Evolutionary conservation across 768 basidiomycete genomes (phyloP).

Genomic region (Auricularia sp.): DNA sequence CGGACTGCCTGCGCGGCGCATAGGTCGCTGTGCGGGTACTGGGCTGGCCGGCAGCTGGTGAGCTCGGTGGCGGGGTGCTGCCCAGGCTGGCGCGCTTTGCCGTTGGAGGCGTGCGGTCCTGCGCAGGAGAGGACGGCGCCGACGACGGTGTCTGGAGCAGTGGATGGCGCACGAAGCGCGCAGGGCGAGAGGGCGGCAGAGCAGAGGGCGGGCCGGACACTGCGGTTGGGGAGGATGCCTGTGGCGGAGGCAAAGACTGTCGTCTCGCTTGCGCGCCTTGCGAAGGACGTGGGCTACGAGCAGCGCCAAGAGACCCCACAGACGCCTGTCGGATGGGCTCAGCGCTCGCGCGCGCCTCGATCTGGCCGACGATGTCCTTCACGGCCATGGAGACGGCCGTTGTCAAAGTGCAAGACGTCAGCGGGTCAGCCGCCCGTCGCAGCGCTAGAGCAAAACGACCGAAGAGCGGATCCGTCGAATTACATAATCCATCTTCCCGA

Average conservation of each 20-base stretch:
- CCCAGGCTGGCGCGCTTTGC: not conserved
- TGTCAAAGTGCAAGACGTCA: not conserved
- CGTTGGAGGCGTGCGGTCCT: not conserved
- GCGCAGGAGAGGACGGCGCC: slow-evolving; percentile 1
- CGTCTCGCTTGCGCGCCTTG: not conserved
- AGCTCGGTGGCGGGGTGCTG: not conserved
- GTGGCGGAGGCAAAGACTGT: not conserved
- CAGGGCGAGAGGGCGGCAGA: slow-evolving; percentile 6
- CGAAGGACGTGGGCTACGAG: not conserved
- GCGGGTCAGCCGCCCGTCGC: not conserved
- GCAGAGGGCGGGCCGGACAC: not conserved
- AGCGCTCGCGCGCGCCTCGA: slow-evolving; percentile 13
- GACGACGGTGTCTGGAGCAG: slow-evolving; percentile 3
- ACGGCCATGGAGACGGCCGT: slow-evolving; percentile 18
- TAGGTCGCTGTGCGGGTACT: too few species aligned
- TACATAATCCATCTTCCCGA: too few species aligned
- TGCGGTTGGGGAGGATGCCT: not conserved
- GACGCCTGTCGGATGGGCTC: not conserved
- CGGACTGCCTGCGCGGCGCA: too few species aligned
- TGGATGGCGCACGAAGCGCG: slow-evolving; percentile 10
- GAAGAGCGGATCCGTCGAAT: not conserved
- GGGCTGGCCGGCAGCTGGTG: not conserved
- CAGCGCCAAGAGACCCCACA: not conserved
- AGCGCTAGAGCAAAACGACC: not conserved
- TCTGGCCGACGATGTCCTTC: slow-evolving; percentile 20